Conservation (phyloP, 192 early-diverging fungal genomes). For the Radiomyces spectabilis region DNA sequence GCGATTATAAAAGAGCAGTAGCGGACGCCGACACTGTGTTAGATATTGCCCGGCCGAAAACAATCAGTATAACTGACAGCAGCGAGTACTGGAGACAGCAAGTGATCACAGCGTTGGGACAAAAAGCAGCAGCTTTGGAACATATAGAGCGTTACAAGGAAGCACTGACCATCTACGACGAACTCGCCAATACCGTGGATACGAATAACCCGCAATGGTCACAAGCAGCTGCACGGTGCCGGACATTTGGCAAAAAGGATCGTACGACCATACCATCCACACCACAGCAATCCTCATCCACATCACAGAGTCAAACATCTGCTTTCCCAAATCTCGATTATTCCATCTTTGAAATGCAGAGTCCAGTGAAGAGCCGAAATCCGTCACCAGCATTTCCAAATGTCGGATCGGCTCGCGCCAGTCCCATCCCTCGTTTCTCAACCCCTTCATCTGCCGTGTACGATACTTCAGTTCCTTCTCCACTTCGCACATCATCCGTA, state of each 20-base stretch:
- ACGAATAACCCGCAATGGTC: background rate
- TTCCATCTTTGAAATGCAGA: conserved; percentile 7
- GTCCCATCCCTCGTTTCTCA: no score
- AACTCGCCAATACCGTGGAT: conserved; percentile 1
- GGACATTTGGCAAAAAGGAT: background rate
- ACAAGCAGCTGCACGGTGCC: background rate
- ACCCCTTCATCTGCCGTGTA: no score
- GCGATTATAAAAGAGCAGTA: conserved; percentile 90
- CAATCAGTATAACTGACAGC: no score
- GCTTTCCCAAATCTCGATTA: conserved; percentile 17
- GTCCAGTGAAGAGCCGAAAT: background rate
- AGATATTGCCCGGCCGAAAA: no score
- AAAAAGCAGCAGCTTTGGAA: conserved; percentile 77
- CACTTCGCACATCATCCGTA: no score
- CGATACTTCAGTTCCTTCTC: no score
- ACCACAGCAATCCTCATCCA: background rate
- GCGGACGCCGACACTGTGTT: no score
- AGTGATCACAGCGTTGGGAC: conserved; percentile 65
- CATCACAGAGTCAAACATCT: background rate
- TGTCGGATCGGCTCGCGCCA: no score
- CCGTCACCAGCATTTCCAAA: no score
- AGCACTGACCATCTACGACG: conserved; percentile 57
- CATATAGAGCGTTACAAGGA: conserved; percentile 67
- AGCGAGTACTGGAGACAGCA: no score
- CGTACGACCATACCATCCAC: background rate